phyloP scores from a whole-genome alignment of 495 filamentous ascomycete species.

The Hyaloscypha finlandica region DNA sequence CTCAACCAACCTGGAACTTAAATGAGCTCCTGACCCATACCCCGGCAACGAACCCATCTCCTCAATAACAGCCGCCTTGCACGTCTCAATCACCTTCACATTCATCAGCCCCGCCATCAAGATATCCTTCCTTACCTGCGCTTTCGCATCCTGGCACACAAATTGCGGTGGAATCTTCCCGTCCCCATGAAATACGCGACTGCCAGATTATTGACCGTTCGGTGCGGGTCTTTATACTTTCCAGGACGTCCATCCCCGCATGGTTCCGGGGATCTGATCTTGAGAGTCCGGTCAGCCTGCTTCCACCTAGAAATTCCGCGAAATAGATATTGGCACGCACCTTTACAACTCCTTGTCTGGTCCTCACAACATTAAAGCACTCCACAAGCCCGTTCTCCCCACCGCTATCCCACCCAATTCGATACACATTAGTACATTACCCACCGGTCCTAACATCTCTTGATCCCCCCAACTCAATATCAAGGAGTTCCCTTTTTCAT shows the following conservation, averaged over 20 bases:
- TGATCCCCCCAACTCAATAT: constrained; percentile 6
- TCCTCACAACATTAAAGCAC: constrained; percentile 5
- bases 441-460: neutral
- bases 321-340: neutral
- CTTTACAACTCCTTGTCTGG: neutral
- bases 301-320: neutral
- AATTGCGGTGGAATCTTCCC: constrained; percentile 11
- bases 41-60: constrained; percentile 9
- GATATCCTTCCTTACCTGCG: constrained; percentile 14
- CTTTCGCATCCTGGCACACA: neutral
- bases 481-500: constrained; percentile 5
- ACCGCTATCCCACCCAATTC: constrained; percentile 11
- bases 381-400: constrained; percentile 5
- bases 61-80: constrained; percentile 19
- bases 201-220: neutral
- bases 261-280: neutral
- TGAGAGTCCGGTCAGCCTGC: neutral
- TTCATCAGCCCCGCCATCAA: constrained; percentile 17
- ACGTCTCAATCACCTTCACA: constrained; percentile 17
- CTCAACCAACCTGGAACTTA: constrained; percentile 7
- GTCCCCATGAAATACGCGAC: constrained; percentile 6
- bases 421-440: constrained; percentile 8
- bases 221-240: constrained; percentile 9
- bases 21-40: neutral
- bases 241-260: neutral